phyloP scores from a whole-genome alignment of 345 rosid genomes.

The Garcia nutans region DNA sequence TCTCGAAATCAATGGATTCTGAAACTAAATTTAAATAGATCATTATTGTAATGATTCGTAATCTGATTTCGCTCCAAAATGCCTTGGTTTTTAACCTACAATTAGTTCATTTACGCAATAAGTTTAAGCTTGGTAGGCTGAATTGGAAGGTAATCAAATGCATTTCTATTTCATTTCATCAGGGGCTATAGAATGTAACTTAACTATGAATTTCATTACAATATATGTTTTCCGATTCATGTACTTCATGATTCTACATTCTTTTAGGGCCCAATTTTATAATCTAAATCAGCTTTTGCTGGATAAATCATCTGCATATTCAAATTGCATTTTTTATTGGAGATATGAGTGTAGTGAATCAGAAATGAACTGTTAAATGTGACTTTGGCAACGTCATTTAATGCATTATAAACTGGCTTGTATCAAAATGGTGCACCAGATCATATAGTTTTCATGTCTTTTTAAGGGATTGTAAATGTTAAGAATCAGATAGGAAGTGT shows the following conservation, averaged over 20 bases:
- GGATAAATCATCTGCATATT: not conserved
- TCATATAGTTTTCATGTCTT: not conserved
- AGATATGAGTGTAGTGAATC: not conserved
- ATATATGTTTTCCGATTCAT: too few relatives aligned
- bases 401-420: not conserved
- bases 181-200: too few relatives aligned
- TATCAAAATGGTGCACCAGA: too few relatives aligned
- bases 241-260: too few relatives aligned
- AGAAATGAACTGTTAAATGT: not conserved
- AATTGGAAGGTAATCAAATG: too few relatives aligned
- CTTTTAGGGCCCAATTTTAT: not conserved
- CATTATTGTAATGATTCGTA: not conserved
- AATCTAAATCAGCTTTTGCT: not conserved
- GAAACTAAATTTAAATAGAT: not conserved
- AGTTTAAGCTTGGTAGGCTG: too few relatives aligned
- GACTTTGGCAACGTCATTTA: not conserved
- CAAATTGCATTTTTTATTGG: not conserved
- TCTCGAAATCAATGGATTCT: not conserved
- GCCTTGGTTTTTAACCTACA: not conserved
- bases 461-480: not conserved
- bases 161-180: too few relatives aligned
- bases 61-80: not conserved
- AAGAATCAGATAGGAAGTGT: not conserved
- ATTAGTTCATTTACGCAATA: not conserved
- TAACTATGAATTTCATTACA: too few relatives aligned